Evolutionary conservation across 768 basidiomycete species (phyloP).

Genomic region (Lanmaoa pseudosensibilis): DNA sequence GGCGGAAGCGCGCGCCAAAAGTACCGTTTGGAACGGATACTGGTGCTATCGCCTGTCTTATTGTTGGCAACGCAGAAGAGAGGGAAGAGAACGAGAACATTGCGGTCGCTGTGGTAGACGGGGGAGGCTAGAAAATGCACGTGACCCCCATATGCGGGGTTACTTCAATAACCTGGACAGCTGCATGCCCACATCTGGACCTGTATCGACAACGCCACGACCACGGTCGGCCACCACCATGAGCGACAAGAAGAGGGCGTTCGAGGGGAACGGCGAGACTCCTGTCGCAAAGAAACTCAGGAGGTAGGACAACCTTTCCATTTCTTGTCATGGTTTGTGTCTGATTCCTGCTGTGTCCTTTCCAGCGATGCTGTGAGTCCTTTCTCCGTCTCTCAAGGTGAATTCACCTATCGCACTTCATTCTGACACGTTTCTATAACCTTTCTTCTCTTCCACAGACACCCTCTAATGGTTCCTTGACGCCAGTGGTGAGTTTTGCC

Average conservation of each 20-base stretch:
- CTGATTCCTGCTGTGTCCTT: constrained; percentile 19
- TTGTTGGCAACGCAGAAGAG: constrained; percentile 11
- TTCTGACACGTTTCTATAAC: constrained; percentile 74
- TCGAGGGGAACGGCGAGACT: constrained; percentile 54
- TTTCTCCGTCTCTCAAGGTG: constrained; percentile 59
- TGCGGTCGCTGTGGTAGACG: background rate
- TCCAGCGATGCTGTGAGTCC: constrained; percentile 67
- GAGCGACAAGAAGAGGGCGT: constrained; percentile 66
- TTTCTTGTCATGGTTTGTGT: constrained; percentile 16
- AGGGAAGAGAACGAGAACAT: constrained; percentile 27
- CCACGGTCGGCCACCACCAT: constrained; percentile 36
- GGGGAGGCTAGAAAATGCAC: background rate
- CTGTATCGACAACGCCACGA: constrained; percentile 6
- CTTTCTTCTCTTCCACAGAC: constrained; percentile 49
- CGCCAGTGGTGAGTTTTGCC: constrained; percentile 45
- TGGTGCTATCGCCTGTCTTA: constrained; percentile 12
- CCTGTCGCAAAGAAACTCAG: constrained; percentile 58
- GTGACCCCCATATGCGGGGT: constrained; percentile 25
- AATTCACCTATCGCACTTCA: constrained; percentile 53
- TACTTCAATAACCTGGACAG: too few species aligned
- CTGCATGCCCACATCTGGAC: background rate
- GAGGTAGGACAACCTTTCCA: constrained; percentile 45
- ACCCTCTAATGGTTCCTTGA: constrained; percentile 43
- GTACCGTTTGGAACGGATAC: constrained; percentile 14
- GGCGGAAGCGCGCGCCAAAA: constrained; percentile 38